These are phyloP conservation scores for Cystobasidiaceae sp. DNA, from an alignment of 1,284 basidiomycete species.

Conservation along the genomic window DNA sequence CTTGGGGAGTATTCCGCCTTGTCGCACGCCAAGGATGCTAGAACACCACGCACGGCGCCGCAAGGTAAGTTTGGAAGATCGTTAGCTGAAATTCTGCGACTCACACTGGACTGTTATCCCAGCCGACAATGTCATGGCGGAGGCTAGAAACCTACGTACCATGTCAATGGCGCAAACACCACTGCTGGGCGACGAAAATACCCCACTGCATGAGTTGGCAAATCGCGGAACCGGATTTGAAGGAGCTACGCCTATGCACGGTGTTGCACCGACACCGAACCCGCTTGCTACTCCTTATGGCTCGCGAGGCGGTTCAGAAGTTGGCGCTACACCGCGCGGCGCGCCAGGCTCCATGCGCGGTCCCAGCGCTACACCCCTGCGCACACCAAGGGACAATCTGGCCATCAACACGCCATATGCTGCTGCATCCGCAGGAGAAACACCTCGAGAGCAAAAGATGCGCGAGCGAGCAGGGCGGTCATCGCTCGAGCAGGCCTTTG, in stretches of 20 bases:
- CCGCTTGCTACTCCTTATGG: conserved; percentile 80
- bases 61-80: conserved; percentile 73
- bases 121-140: conserved; percentile 90
- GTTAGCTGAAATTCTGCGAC: too few relatives aligned
- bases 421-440: conserved; percentile 53
- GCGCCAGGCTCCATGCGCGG: conserved; percentile 44
- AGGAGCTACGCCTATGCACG: conserved; percentile 81
- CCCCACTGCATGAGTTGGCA: conserved; percentile 69
- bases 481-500: conserved; percentile 74
- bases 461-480: conserved; percentile 62
- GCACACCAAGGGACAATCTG: conserved; percentile 88
- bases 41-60: conserved; percentile 86
- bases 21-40: conserved; percentile 77
- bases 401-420: conserved; percentile 68
- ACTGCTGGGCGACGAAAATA: conserved; percentile 92
- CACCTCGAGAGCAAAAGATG: conserved; percentile 67
- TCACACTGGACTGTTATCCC: not conserved
- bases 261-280: conserved; percentile 86
- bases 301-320: conserved; percentile 50
- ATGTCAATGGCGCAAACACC: conserved; percentile 91
- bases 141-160: conserved; percentile 89
- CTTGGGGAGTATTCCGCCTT: conserved; percentile 81
- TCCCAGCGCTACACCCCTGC: conserved; percentile 66
- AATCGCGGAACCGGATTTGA: conserved; percentile 79
- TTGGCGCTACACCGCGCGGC: conserved; percentile 60